phyloP scores from a whole-genome alignment of 1,284 basidiomycete species.

The Tranzscheliella williamsii region DNA sequence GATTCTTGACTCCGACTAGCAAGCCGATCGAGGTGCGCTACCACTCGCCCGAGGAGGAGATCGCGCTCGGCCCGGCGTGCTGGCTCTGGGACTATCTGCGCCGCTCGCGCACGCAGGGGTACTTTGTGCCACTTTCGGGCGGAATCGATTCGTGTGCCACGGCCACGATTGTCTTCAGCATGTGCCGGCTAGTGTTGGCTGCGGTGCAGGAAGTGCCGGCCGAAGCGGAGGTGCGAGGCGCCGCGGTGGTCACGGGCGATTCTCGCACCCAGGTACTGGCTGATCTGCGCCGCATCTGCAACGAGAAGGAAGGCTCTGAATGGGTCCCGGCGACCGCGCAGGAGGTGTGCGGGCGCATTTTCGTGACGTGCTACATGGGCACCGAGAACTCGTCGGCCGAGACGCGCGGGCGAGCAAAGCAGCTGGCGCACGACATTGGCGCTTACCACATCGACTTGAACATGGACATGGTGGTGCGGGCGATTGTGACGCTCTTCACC shows the following conservation, averaged over 20 bases:
- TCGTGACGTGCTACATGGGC: conserved; percentile 99
- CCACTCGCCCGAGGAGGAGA: conserved; percentile 92
- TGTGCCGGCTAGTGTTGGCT: conserved; percentile 86
- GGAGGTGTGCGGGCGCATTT: conserved; percentile 83
- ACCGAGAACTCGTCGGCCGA: conserved; percentile 91
- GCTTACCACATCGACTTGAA: conserved; percentile 84
- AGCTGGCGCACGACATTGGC: conserved; percentile 83
- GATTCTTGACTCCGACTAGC: conserved; percentile 29
- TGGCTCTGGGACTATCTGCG: conserved; percentile 99
- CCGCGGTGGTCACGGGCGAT: conserved; percentile 17
- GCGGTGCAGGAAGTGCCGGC: conserved; percentile 65
- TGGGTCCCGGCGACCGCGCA: conserved; percentile 83
- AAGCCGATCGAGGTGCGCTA: conserved; percentile 69
- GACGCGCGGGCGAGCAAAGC: conserved; percentile 82
- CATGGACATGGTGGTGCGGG: conserved; percentile 88
- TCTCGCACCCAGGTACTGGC: conserved; percentile 82
- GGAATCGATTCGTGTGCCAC: conserved; percentile 98
- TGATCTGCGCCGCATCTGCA: conserved; percentile 85
- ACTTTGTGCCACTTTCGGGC: conserved; percentile 94
- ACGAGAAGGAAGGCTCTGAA: conserved; percentile 75
- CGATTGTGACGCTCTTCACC: conserved; percentile 80
- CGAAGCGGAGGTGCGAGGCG: conserved; percentile 51
- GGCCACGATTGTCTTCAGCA: conserved; percentile 89
- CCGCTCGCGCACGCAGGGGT: conserved; percentile 89
- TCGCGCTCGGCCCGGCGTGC: conserved; percentile 96